Base-by-base conservation (phyloP, 768 basidiomycete species). In the Neoboletus brunneissimus region DNA sequence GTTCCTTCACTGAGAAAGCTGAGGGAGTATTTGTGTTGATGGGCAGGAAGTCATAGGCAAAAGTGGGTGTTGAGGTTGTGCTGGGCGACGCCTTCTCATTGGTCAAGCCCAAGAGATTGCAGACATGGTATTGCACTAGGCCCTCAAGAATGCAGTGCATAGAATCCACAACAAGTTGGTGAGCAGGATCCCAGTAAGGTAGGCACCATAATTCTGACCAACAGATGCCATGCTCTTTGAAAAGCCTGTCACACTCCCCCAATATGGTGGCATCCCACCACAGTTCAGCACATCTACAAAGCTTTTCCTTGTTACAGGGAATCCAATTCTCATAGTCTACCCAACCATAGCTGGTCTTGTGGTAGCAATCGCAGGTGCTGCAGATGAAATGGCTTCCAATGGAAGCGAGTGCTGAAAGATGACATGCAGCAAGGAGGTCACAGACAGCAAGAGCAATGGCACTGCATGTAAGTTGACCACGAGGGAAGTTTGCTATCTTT, bases 401-500 rank as follows among this genome's bases (percentile, higher is more conserved):
- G 8, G 32, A 50, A 1, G 64, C 67, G 5, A 65, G 40, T 4
- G 55, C 68, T 1, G 68, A 37, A 4, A 67, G 12, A 41, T 75
- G 68, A 8, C 63, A 37, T 0, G 72, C 68, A 1, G 72, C 76
- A 1, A 68, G 74, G 16, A 78, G 65, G 52, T 80, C 76, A 46
- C 73, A 75, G 2, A 75, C 56, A 0, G 69, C 51, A 6, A 60
- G 53, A 0, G 72, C 60, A 3, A 79, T 34, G 0, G 70, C 68
- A 22, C 65, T 67, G 4, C 55, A 38, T 4, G 72, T 64, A 0
- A 60, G 3, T 0, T 64, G 43, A 2, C 75, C 73, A 6, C n/a
- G 1, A 3, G 48, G 54, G 35, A 51, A 48, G 4, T 52, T 55
- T 5, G 53, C 56, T 0, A 69, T 73, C 1, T 44, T 16, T 0